phyloP scores from a whole-genome alignment of 129 eudicot species.

The Flaveria linearis region DNA sequence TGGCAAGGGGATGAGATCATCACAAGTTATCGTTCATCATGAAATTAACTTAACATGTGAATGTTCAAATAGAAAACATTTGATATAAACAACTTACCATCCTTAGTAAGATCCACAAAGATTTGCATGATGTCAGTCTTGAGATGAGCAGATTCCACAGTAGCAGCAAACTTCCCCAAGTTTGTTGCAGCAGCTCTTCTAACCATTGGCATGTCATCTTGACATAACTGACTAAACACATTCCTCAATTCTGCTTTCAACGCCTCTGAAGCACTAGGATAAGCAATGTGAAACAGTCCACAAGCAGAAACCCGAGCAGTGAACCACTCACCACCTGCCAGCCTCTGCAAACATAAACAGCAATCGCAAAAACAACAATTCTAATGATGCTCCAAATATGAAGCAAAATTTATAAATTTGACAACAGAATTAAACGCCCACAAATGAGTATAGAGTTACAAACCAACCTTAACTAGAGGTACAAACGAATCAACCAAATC shows the following conservation, averaged over 20 bases:
- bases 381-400: too few relatives aligned
- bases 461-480: slow-evolving; percentile 76
- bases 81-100: slow-evolving; percentile 51
- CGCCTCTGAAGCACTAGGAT: slow-evolving; percentile 86
- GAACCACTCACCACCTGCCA: slow-evolving; percentile 99
- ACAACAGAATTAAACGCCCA: neutral
- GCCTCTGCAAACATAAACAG: slow-evolving; percentile 47
- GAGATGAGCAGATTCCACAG: slow-evolving; percentile 83
- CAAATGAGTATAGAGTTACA: neutral
- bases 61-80: slow-evolving; percentile 4
- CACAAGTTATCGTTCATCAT: too few relatives aligned
- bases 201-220: slow-evolving; percentile 99
- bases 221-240: slow-evolving; percentile 85
- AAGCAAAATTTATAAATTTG: neutral
- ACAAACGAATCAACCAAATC: slow-evolving; percentile 67
- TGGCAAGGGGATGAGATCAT: neutral
- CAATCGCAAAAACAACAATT: neutral
- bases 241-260: slow-evolving; percentile 87
- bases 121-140: slow-evolving; percentile 48
- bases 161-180: slow-evolving; percentile 54
- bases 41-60: neutral
- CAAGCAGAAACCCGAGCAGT: slow-evolving; percentile 98
- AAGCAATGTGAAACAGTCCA: slow-evolving; percentile 93
- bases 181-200: slow-evolving; percentile 19
- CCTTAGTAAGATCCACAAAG: slow-evolving; percentile 12